Evolutionary conservation across 2,329 filamentous ascomycete species (phyloP), one percentile per base, ranked within the genome.

Genomic region (Penicillium digitatum): DNA sequence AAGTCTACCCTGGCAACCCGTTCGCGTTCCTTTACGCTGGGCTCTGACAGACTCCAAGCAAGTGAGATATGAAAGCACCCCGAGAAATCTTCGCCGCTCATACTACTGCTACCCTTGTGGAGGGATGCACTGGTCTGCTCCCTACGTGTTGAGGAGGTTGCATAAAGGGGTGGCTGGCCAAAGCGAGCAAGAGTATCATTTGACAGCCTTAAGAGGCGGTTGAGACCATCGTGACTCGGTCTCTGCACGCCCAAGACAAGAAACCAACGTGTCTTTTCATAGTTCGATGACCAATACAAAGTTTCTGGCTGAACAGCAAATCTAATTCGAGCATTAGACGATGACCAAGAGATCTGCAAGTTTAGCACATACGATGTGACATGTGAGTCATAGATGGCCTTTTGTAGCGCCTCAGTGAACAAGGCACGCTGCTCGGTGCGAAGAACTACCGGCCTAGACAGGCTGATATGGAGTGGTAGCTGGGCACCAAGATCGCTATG

Each of bases 21-120:
- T 47, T 70, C 59, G 16, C 67, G 65, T 14, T 81, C 66, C 32
- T 80, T 77, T 3, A 74, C 55, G 6, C 71, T 76, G 0, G 84
- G 85, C 39, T 76, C 69, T 10, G 78, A 72, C 58, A 93, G 79
- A 1, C 83, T 87, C 94, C 93, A 97, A 0, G 87, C 94, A 53
- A 99, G 84, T 43, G 91, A 96, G 56, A 97, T 77, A 72, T 99
- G 94, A 67, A 96, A 96, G 22, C 82, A 83, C 46, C 79, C 71
- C 5, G 80, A 80, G 51, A 72, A 70, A 62, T 84, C 79, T 32
- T 65, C 52, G 8, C 64, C 32, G 22, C 53, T 24, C 11, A 65
- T 62, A 18, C 27, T 31, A 29, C 29, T 39, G 12, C 29, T 48
- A 18, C 20, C 20, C 12, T 14, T 12, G 38, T 10, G 26, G 6